phyloP scores from a whole-genome alignment of 768 basidiomycete species.

The Leccinum arenicola region DNA sequence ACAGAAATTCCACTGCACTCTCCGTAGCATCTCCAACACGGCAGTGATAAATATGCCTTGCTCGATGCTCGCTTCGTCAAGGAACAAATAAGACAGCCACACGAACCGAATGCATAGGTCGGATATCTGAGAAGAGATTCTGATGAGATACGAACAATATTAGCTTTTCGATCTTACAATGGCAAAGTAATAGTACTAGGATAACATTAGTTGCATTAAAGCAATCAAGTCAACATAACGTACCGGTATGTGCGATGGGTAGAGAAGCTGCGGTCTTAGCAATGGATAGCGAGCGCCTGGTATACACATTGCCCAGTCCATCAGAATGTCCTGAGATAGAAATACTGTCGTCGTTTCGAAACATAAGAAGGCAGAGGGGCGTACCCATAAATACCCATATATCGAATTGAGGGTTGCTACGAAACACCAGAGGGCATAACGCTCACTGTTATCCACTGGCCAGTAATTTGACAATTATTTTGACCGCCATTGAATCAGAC shows the following conservation, averaged over 20 bases:
- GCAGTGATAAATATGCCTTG: conserved; percentile 66
- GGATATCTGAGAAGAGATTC: conserved; percentile 46
- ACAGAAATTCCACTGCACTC: conserved; percentile 95
- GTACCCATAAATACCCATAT: conserved; percentile 80
- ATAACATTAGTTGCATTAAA: not conserved
- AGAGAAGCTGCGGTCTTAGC: conserved; percentile 74
- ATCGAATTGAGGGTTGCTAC: conserved; percentile 58
- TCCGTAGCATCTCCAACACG: conserved; percentile 71
- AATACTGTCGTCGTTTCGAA: not conserved
- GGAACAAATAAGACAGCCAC: conserved; percentile 79
- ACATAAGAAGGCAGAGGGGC: conserved; percentile 18
- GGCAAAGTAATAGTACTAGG: conserved; percentile 73
- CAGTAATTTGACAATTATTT: not conserved
- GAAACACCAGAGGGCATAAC: conserved; percentile 70
- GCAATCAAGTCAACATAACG: conserved; percentile 14
- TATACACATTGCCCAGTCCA: conserved; percentile 89
- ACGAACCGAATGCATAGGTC: conserved; percentile 77
- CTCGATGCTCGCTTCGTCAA: conserved; percentile 42
- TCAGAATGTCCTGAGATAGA: conserved; percentile 65
- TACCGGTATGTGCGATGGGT: conserved; percentile 60
- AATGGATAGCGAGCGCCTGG: conserved; percentile 53
- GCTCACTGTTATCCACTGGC: conserved; percentile 37
- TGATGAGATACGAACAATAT: not conserved
- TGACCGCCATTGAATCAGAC: not conserved
- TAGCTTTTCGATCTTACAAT: conserved; percentile 46